Conservation (phyloP, 2,329 filamentous ascomycete genomes). For the Colletotrichum sp. region DNA sequence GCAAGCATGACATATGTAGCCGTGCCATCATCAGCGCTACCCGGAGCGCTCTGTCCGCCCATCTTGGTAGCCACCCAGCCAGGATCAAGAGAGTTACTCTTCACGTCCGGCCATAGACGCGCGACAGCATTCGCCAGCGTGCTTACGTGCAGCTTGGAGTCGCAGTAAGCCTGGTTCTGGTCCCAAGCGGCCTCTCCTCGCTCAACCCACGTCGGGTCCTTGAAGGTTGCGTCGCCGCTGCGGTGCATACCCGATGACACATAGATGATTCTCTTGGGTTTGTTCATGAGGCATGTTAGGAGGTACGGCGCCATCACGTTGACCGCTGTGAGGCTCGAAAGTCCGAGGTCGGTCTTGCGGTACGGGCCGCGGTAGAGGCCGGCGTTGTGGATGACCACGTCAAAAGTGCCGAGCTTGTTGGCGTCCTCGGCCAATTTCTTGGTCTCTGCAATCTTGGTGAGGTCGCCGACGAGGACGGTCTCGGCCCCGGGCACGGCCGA, state of each 20-base stretch:
- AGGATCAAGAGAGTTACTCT: constrained; percentile 54
- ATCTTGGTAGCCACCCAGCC: constrained; percentile 63
- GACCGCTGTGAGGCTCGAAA: constrained; percentile 57
- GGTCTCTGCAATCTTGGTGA: constrained; percentile 54
- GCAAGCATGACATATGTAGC: constrained; percentile 53
- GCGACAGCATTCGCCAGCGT: constrained; percentile 61
- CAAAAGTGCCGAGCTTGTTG: constrained; percentile 54
- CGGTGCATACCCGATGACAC: constrained; percentile 57
- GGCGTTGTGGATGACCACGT: constrained; percentile 64
- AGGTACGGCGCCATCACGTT: constrained; percentile 65
- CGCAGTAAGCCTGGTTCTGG: constrained; percentile 46
- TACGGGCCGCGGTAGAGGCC: constrained; percentile 47
- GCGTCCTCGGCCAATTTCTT: constrained; percentile 56
- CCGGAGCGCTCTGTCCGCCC: constrained; percentile 53
- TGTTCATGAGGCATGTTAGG: constrained; percentile 54
- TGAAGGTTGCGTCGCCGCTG: constrained; percentile 47
- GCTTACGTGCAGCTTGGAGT: constrained; percentile 62
- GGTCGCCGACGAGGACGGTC: constrained; percentile 56
- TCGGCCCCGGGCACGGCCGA: constrained; percentile 54
- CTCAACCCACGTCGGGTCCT: constrained; percentile 34
- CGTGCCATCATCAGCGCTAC: constrained; percentile 49
- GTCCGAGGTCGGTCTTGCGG: constrained; percentile 33
- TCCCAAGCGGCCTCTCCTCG: constrained; percentile 40
- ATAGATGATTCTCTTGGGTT: constrained; percentile 54
- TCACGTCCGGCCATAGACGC: constrained; percentile 43